Evolutionary conservation across 805 yeast species (phyloP), one percentile per base, ranked within the genome.

Genomic region (Hemisphaericaspora nanyangensis): DNA sequence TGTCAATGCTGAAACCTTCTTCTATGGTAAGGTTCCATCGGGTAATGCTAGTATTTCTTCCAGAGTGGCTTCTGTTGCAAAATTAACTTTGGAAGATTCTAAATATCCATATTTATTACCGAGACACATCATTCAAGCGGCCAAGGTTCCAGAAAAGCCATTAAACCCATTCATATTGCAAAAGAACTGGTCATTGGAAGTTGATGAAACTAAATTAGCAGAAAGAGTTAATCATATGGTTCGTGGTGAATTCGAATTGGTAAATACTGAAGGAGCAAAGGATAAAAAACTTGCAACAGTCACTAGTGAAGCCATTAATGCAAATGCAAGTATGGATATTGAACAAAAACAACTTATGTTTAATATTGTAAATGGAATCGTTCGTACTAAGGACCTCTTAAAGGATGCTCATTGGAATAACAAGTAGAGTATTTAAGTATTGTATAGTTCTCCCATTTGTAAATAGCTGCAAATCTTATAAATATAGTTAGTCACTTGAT

Each of bases 91-190:
- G 45, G 42, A 63, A 35, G 54, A 54, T 31, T 65, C 72, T 15
- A 62, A 66, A 34, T 69, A 67, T 48, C 74, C 74, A 4, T 69
- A 57, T 53, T 50, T 51, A 42, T 51, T 68, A 42, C 72, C 74
- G 16, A 55, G 48, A 42, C 34, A 55, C 8, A 49, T 68, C 29
- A 54, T 68, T 29, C 60, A 61, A 20, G 34, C 40, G 34, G 52
- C 48, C 4, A 55, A 48, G 29, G 11, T 30, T 10, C 33, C 33
- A 31, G 28, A 20, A 27, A 37, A 22, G 42, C 31, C 18, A 40
- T 35, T 17, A 7, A 65, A 63, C 49, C 50, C 48, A 43, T 68
- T 63, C 42, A 48, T 68, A 35, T 52, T 65, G 38, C 65, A 56
- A 36, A 52, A 53, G 29, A 55, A 55, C 44, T 65, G 46, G 52